Evolutionary conservation across 148 eudicot genomes (phyloP).

Genomic region (Camellia japonica): DNA sequence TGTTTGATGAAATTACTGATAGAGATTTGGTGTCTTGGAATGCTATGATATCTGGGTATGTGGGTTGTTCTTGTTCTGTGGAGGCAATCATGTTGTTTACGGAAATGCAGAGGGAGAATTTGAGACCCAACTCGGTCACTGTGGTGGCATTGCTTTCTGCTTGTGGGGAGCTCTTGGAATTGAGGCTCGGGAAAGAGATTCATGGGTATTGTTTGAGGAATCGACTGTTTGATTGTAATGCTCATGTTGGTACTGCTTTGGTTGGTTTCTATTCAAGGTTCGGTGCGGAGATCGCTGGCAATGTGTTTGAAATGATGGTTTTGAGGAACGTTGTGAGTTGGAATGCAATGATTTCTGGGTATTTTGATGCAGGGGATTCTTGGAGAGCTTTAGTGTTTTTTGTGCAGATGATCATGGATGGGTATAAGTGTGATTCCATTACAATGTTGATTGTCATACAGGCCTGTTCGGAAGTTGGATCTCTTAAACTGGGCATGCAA

Average conservation of each 20-base stretch:
- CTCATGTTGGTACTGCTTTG: slow-evolving; percentile 44
- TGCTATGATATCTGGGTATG: slow-evolving; percentile 53
- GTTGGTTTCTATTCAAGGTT: slow-evolving; percentile 46
- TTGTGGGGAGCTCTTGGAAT: slow-evolving; percentile 33
- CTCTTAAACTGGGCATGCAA: slow-evolving; percentile 34
- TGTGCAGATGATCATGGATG: slow-evolving; percentile 28
- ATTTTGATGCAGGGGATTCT: slow-evolving; percentile 30
- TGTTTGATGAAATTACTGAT: slow-evolving; percentile 43
- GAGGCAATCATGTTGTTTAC: slow-evolving; percentile 35
- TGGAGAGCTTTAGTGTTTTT: slow-evolving; percentile 35
- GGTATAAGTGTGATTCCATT: slow-evolving; percentile 32
- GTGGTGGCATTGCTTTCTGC: slow-evolving; percentile 47
- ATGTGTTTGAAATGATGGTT: slow-evolving; percentile 39
- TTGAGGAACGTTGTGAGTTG: slow-evolving; percentile 38
- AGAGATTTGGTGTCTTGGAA: slow-evolving; percentile 64
- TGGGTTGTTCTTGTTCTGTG: slow-evolving; percentile 32
- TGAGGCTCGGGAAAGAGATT: slow-evolving; percentile 42
- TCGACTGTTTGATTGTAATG: slow-evolving; percentile 35
- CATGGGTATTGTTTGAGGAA: slow-evolving; percentile 60
- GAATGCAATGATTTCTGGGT: slow-evolving; percentile 48
- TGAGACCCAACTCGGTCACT: slow-evolving; percentile 46
- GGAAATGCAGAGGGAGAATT: slow-evolving; percentile 32
- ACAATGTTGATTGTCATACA: slow-evolving; percentile 38
- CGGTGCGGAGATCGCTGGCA: slow-evolving; percentile 22
- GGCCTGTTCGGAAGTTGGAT: slow-evolving; percentile 38